Evolutionary conservation across 805 yeast genomes (phyloP).

Genomic region (Jamesozyma spencerorum): DNA sequence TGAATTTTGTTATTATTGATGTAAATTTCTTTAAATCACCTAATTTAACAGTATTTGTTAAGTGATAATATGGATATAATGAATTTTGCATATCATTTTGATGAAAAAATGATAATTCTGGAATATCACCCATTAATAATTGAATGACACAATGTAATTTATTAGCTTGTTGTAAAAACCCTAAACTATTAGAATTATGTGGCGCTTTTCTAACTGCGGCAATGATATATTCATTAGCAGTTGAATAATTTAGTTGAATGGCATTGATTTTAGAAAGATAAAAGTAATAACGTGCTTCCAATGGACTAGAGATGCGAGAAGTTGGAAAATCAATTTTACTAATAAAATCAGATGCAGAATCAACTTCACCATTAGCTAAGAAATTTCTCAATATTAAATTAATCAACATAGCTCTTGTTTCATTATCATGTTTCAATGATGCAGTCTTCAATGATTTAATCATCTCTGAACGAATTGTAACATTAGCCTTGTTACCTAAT

Average conservation of each 20-base stretch:
- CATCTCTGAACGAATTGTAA: constrained; percentile 53
- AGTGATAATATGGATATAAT: constrained; percentile 72
- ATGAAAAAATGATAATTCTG: constrained; percentile 74
- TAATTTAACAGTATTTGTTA: constrained; percentile 82
- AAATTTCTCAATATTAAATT: constrained; percentile 81
- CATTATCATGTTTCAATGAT: constrained; percentile 83
- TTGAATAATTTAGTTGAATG: constrained; percentile 83
- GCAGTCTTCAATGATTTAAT: constrained; percentile 76
- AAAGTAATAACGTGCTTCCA: constrained; percentile 85
- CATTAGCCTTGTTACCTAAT: constrained; percentile 18
- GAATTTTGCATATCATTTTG: constrained; percentile 51
- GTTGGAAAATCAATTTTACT: constrained; percentile 80
- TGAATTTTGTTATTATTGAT: constrained; percentile 56
- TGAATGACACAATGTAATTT: constrained; percentile 84
- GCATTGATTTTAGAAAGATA: constrained; percentile 87
- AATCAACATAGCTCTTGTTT: constrained; percentile 79
- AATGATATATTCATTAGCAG: constrained; percentile 81
- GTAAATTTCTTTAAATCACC: constrained; percentile 85
- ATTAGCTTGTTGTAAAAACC: constrained; percentile 83
- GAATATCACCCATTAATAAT: constrained; percentile 92
- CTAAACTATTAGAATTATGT: constrained; percentile 72
- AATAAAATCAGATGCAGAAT: constrained; percentile 81
- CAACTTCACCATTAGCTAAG: constrained; percentile 66
- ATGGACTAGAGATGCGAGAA: constrained; percentile 69
- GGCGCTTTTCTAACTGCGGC: constrained; percentile 97